Evolutionary conservation across 192 early-diverging fungal genomes (phyloP), one percentile per base, ranked within the genome.

Genomic region (Cetraspora pellucida): DNA sequence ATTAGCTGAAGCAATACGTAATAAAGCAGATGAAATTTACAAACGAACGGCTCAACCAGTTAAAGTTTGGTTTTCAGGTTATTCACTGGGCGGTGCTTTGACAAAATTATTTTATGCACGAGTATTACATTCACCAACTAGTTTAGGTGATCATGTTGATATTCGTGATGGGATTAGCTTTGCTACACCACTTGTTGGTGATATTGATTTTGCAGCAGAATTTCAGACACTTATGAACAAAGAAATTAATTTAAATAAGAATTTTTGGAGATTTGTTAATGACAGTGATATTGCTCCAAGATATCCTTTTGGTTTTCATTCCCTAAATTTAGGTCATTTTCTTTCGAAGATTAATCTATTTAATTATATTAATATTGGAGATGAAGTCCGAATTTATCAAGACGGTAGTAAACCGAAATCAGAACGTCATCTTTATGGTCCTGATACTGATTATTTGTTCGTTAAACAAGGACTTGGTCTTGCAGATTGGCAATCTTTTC

Each of bases 31-130:
- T 37, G 27, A 68, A 47, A 75, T 86, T 28, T 77, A 81, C 13
- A 71, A 54, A 4, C 76, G 63, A 14, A 76, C 54, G 16, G 45
- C 64, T 45, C 10, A 74, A 77, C 10, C 77, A 14, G 76, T 87
- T 19, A 83, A 85, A 17, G 75, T 88, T 6, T 88, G 84, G 82
- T 52, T 88, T 11, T 82, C 87, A 10, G 87, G 87, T 10, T 85
- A 88, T 71, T 88, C 87, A 13, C 75, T 88, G 14, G 87, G 87
- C n/a, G 82, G 79, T 31, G 87, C 87, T 2, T 58, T 89, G 37
- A 78, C 81, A 6, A 78, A 76, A 4, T 52, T 87, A 23, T 70
- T 83, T 2, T 83, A 86, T 78, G 83, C 84, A 14, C 72, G 87
- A 11, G 80, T 81, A 60, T 72, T 87, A 31, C 74, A 85, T 55